Percentiles rank a stretch among this genome's conserved stretches.
Evolutionary conservation across 495 filamentous ascomycete genomes (phyloP).

Genomic region (Neurospora sp.): DNA sequence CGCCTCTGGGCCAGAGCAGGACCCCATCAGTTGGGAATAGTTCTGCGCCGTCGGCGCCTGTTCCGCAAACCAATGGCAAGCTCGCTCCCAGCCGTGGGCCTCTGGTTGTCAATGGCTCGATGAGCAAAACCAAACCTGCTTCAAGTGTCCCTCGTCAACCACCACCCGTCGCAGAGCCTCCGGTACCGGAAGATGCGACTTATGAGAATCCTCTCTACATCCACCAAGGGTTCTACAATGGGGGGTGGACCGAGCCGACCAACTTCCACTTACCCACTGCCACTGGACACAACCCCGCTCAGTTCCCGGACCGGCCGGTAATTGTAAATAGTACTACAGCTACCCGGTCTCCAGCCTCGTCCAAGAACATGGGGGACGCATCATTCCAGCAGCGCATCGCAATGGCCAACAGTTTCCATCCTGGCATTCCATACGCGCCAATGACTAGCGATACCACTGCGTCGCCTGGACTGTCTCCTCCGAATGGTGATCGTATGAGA

Average conservation of each 20-base stretch:
- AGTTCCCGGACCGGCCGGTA: slow-evolving; percentile 30
- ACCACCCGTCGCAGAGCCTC: slow-evolving; percentile 13
- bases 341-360: slow-evolving; percentile 12
- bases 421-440: slow-evolving; percentile 9
- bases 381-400: slow-evolving; percentile 23
- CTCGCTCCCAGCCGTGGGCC: slow-evolving; percentile 25
- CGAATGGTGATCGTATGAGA: slow-evolving; percentile 17
- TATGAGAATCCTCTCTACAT: slow-evolving; percentile 34
- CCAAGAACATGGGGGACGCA: slow-evolving; percentile 9
- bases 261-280: slow-evolving; percentile 6
- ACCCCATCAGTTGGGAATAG: slow-evolving; percentile 33
- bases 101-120: slow-evolving; percentile 37
- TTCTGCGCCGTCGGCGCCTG: slow-evolving; percentile 27
- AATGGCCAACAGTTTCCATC: slow-evolving; percentile 11
- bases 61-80: slow-evolving; percentile 18
- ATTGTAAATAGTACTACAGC: slow-evolving; percentile 40
- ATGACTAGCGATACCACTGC: slow-evolving; percentile 10
- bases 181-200: slow-evolving; percentile 13
- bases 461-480: slow-evolving; percentile 10
- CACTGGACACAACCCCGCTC: slow-evolving; percentile 18
- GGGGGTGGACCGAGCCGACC: slow-evolving; percentile 13
- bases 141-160: slow-evolving; percentile 9
- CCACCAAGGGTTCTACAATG: slow-evolving; percentile 17
- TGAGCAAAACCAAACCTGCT: slow-evolving; percentile 16
- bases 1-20: slow-evolving; percentile 38